These are phyloP conservation scores for Podaxis pistillaris DNA, from an alignment of 768 basidiomycete species.

Conservation along the genomic window DNA sequence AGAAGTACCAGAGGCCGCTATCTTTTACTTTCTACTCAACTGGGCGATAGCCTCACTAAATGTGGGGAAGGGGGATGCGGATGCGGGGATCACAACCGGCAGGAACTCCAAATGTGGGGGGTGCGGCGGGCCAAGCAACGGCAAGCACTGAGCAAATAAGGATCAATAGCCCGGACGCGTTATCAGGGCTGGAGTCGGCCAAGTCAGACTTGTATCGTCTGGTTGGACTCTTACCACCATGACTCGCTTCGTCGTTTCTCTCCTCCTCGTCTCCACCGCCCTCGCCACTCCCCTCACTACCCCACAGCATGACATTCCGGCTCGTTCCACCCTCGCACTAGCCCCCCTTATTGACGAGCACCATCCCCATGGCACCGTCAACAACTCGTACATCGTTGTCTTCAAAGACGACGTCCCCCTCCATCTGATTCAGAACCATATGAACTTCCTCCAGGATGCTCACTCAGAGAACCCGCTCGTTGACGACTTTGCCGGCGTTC, in stretches of 20 bases:
- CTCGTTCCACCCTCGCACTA: slow-evolving; percentile 45
- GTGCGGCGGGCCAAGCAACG: slow-evolving; percentile 8
- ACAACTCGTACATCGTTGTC: slow-evolving; percentile 94
- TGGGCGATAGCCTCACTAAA: neutral
- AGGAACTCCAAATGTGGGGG: neutral
- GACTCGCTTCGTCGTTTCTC: slow-evolving; percentile 39
- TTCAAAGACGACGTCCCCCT: slow-evolving; percentile 69
- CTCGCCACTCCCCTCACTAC: slow-evolving; percentile 52
- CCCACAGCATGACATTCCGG: slow-evolving; percentile 28
- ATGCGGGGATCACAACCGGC: neutral
- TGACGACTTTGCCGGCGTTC: slow-evolving; percentile 51
- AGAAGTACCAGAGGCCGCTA: no score
- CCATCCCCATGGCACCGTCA: slow-evolving; percentile 70
- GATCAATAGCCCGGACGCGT: slow-evolving; percentile 26
- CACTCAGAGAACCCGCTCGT: slow-evolving; percentile 51
- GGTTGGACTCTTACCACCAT: slow-evolving; percentile 35
- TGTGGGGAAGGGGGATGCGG: neutral
- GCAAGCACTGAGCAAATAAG: slow-evolving; percentile 27
- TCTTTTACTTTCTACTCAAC: no score
- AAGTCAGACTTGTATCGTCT: slow-evolving; percentile 19
- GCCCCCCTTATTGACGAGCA: slow-evolving; percentile 60
- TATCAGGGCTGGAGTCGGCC: slow-evolving; percentile 21
- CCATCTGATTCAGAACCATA: slow-evolving; percentile 65
- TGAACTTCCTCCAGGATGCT: slow-evolving; percentile 73
- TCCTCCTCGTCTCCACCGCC: slow-evolving; percentile 35